Conservation (phyloP, 352 stramenopile genomes). For the Pythium folliculosum region DNA sequence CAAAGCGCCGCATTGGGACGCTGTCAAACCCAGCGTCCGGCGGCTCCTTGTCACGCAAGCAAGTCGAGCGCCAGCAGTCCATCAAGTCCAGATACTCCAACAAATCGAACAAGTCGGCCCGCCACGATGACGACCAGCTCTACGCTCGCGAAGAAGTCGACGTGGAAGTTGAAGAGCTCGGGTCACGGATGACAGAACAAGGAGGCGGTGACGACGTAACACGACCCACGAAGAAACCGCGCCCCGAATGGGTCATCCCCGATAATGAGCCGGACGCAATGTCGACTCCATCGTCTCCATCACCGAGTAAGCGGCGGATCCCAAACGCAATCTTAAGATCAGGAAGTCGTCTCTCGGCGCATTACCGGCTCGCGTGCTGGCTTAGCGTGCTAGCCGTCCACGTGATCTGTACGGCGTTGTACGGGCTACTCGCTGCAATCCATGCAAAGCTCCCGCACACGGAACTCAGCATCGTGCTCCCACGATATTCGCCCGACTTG, state of each 20-base stretch:
- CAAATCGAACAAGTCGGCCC: slow-evolving; percentile 32
- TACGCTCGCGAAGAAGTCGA: slow-evolving; percentile 13
- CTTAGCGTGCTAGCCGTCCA: slow-evolving; percentile 15
- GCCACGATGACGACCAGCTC: slow-evolving; percentile 16
- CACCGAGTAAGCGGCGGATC: slow-evolving; percentile 18
- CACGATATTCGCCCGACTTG: slow-evolving; percentile 11
- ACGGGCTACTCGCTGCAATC: slow-evolving; percentile 8
- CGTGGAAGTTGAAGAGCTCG: slow-evolving; percentile 27
- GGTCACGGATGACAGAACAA: slow-evolving; percentile 5
- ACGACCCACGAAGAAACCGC: background rate
- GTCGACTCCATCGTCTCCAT: slow-evolving; percentile 6
- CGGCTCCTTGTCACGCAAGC: slow-evolving; percentile 16
- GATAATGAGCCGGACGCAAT: background rate
- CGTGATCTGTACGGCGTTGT: slow-evolving; percentile 2
- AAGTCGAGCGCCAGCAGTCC: slow-evolving; percentile 30
- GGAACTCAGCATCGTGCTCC: slow-evolving; percentile 10
- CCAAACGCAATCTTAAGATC: background rate
- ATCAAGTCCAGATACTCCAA: slow-evolving; percentile 42
- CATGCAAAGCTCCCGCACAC: slow-evolving; percentile 8
- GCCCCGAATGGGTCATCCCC: background rate
- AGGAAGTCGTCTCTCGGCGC: background rate
- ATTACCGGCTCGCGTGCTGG: slow-evolving; percentile 18
- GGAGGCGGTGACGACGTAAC: background rate
- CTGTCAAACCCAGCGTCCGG: slow-evolving; percentile 20
- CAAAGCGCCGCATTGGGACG: slow-evolving; percentile 13